Evolutionary conservation across 345 rosid species (phyloP).

Genomic region (Gossypium sturtianum): DNA sequence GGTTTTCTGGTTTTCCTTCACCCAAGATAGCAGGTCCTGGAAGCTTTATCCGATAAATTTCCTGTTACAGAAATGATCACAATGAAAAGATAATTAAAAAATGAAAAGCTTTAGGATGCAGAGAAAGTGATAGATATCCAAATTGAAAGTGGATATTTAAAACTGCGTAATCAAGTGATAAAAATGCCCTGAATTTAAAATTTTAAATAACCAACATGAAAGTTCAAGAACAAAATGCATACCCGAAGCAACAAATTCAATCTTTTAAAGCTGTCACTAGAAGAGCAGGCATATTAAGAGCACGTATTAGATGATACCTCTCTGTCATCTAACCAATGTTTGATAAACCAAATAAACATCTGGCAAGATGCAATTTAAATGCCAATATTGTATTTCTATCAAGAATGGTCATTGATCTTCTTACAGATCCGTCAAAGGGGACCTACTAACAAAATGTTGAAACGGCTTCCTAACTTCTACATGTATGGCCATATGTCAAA

Average conservation of each 20-base stretch:
- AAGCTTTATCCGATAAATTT: constrained; percentile 91
- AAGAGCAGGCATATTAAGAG: background rate
- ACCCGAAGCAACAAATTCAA: background rate
- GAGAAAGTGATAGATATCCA: background rate
- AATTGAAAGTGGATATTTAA: background rate
- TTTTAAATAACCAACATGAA: background rate
- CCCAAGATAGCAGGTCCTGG: constrained; percentile 66
- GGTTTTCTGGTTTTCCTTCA: constrained; percentile 98
- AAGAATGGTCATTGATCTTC: background rate
- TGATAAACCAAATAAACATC: background rate
- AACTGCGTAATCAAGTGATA: background rate
- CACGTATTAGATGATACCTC: background rate
- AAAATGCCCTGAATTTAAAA: background rate
- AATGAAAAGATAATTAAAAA: background rate
- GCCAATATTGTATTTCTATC: background rate
- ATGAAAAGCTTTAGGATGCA: background rate
- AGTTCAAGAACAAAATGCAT: background rate
- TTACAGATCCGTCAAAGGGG: background rate
- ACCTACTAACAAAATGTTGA: background rate
- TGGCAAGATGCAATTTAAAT: background rate
- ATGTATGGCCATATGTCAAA: too few species aligned
- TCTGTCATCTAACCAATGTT: background rate
- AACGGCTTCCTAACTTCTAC: background rate
- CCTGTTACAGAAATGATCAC: constrained; percentile 33
- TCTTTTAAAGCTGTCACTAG: background rate